Base-by-base conservation (phyloP, 768 basidiomycete genomes). In the Hemileccinum rubropunctum region DNA sequence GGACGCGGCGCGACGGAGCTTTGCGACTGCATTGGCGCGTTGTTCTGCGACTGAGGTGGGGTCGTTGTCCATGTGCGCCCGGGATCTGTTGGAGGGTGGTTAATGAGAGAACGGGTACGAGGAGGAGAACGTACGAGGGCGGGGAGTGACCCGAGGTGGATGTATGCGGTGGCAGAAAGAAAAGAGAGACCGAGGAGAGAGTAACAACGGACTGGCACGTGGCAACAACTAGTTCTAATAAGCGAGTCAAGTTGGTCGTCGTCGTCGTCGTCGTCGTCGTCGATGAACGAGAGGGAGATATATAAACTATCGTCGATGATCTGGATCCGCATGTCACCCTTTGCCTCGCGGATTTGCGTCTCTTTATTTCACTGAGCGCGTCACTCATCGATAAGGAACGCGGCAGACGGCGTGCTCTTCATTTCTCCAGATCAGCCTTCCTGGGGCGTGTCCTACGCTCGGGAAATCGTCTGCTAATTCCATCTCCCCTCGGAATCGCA, bases 1-100 rank as follows among this genome's bases (percentile, higher is more conserved):
- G 14, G 92, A 95, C 47, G 92, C 90, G 37, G 94, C 93, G 59
- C 94, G 84, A 71, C 88, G 93, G 56, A 97, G 81, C 72, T 86
- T 93, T 39, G 91, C 91, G 41, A 95, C 86, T 11, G 92, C 89
- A 47, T 82, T 80, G 63, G 91, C 89, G 52, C 94, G 84, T 69
- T 93, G 87, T 66, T 94, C 88, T 23, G 81, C 80, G 70, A 78
- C 73, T 11, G 74, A 70, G 39, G 75, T 58, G 47, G 61, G 64
- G 57, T 78, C 67, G 59, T 53, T 66, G 52, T 68, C 67, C 68
- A 70, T 68, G 43, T 3, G 23, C 23, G 52, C 48, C 51, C 47
- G 35, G 28, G 35, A 11, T 43, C 59, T 64, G 40, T 26, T 10
- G 14, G 21, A 23, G 23, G 23, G 23, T 3, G 23, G 23, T 23